Base-by-base conservation (phyloP, 768 basidiomycete species). In the Mycena maculata region DNA sequence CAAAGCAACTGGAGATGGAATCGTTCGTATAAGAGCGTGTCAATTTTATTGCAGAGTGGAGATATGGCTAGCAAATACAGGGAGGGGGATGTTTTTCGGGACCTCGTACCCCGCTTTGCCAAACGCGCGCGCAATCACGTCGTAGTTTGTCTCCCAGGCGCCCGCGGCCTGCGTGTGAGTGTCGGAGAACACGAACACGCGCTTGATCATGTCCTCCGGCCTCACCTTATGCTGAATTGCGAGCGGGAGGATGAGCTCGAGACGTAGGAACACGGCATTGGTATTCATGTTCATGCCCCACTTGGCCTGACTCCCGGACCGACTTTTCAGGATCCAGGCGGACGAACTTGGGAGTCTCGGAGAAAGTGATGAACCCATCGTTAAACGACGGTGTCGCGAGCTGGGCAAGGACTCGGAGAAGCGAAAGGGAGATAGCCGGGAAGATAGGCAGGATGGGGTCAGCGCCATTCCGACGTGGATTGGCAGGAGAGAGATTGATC, bases 111-210 rank as follows among this genome's bases (percentile, higher is more conserved):
- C 91, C 6, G 87, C 89, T 64, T 82, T 75, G 49, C 73, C 72
- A 69, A 88, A 93, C 72, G 82, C 87, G 63, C 78, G 73, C 74
- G 83, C 83, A 41, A 92, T 85, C 23, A 75, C 75, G 36, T 89
- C 84, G 70, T 92, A 85, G 49, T 87, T 90, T 39, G 91, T 93
- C 71, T 86, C 82, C 88, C 90, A 92, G 9, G 12, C 8, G 12
- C 28, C 27, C 47, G 16, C 27, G 25, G 22, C 27, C n/a, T 10
- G 3, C 4, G 33, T 36, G 33, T 92, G 91, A 91, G 92, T 92
- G 73, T 93, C 91, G 3, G 87, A 86, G 75, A 94, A 93, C 45
- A 93, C 83, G 73, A 93, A 92, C 0, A 93, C 77, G 6, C 89
- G 85, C 79, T 90, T 88, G 78, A 93, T 85, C 91, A 93, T 92